These are phyloP conservation scores for Pseudogymnoascus sp. DNA, from an alignment of 2,329 filamentous ascomycete genomes.

Conservation along the genomic window DNA sequence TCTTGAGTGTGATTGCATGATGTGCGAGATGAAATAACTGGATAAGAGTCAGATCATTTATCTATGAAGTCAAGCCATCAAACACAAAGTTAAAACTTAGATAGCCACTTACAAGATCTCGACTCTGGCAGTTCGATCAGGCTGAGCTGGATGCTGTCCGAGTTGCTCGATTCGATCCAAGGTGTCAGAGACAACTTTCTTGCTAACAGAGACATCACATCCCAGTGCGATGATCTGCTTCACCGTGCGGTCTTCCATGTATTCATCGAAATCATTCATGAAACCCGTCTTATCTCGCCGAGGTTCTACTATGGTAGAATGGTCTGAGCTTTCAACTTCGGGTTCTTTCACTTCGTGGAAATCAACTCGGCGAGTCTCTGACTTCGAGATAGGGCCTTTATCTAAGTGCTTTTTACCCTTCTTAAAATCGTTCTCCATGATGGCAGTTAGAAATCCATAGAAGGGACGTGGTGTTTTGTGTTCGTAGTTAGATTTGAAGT, in stretches of 20 bases:
- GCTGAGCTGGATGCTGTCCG: constrained; percentile 33
- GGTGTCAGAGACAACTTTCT: constrained; percentile 40
- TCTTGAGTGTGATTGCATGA: constrained; percentile 49
- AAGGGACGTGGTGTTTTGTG: background rate
- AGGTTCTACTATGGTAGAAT: background rate
- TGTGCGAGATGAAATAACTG: constrained; percentile 52
- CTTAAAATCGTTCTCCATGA: background rate
- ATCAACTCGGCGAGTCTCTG: background rate
- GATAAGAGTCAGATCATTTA: background rate
- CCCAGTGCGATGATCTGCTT: constrained; percentile 55
- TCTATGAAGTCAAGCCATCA: background rate
- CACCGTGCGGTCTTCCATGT: constrained; percentile 33
- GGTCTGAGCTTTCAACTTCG: background rate
- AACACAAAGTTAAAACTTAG: constrained; percentile 10
- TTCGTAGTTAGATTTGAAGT: background rate
- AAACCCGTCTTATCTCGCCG: constrained; percentile 18
- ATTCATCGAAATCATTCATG: constrained; percentile 17
- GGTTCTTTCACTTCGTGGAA: background rate
- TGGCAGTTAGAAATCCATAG: background rate
- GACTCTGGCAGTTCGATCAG: background rate
- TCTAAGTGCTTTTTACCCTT: background rate
- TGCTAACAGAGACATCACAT: constrained; percentile 45
- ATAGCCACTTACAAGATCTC: background rate
- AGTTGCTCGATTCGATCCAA: constrained; percentile 46
- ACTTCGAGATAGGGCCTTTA: background rate